phyloP scores from a whole-genome alignment of 2,329 filamentous ascomycete species.

The Paecilomyces sp. region DNA sequence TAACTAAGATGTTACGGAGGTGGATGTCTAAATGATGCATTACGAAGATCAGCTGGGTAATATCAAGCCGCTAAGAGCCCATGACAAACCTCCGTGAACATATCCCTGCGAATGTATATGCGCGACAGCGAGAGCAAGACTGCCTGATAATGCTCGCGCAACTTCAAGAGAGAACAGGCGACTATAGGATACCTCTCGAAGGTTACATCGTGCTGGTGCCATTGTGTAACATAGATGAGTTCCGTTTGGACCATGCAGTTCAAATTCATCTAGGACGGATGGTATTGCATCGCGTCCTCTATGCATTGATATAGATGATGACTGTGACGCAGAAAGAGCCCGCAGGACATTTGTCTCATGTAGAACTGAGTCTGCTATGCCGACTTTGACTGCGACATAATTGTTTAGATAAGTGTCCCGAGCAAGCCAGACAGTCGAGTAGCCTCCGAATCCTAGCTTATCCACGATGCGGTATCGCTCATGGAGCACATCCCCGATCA shows the following conservation, averaged over 20 bases:
- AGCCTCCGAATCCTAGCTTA: conserved; percentile 37
- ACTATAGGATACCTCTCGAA: conserved; percentile 20
- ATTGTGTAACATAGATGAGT: conserved; percentile 19
- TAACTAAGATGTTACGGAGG: conserved; percentile 13
- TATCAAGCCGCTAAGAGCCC: not conserved
- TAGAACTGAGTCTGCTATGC: conserved; percentile 10
- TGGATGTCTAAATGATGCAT: conserved; percentile 12
- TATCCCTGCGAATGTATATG: conserved; percentile 17
- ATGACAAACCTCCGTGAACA: conserved; percentile 16
- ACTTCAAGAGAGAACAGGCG: conserved; percentile 19
- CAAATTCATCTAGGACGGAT: conserved; percentile 16
- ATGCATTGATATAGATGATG: conserved; percentile 1
- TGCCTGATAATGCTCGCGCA: conserved; percentile 15
- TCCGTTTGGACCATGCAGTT: conserved; percentile 20
- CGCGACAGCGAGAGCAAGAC: conserved; percentile 5
- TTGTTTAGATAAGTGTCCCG: conserved; percentile 17
- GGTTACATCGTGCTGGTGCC: conserved; percentile 17
- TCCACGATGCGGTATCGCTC: conserved; percentile 31
- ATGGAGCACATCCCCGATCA: conserved; percentile 23
- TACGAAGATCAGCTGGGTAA: not conserved
- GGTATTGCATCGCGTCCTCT: conserved; percentile 6
- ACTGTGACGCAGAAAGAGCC: conserved; percentile 9
- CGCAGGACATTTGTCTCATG: conserved; percentile 15
- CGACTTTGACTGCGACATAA: conserved; percentile 25
- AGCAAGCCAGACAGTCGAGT: conserved; percentile 38